Conservation (phyloP, 176 grass and related monocot species). For the Triticum monococcum region DNA sequence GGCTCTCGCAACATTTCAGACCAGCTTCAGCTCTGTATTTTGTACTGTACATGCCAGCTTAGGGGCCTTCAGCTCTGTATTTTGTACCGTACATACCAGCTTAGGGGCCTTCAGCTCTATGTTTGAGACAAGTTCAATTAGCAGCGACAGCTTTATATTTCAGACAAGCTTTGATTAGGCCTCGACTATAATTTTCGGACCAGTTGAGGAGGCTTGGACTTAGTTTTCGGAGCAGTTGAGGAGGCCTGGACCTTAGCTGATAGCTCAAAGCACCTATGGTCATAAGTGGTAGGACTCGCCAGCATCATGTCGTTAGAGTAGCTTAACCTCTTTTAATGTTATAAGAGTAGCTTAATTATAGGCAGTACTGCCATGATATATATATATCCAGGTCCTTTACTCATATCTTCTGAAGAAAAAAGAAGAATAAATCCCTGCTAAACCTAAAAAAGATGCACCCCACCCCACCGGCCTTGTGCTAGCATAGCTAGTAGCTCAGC, state of each 20-base stretch:
- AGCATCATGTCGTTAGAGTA: slow-evolving; percentile 9
- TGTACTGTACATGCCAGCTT: too few relatives aligned
- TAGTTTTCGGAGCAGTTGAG: neutral
- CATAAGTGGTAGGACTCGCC: neutral
- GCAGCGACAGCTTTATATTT: neutral
- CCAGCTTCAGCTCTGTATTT: too few relatives aligned
- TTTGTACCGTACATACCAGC: too few relatives aligned
- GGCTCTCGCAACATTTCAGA: neutral
- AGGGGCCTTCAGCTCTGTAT: too few relatives aligned
- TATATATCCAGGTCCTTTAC: neutral
- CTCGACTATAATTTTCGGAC: neutral
- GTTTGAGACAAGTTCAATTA: too few relatives aligned
- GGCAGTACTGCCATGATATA: neutral
- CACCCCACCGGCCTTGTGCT: neutral
- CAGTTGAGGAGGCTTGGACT: neutral
- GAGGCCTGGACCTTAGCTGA: neutral
- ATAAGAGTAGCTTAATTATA: neutral
- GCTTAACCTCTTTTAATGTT: neutral
- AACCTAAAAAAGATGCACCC: neutral
- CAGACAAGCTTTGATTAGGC: too few relatives aligned
- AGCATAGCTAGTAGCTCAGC: too few relatives aligned
- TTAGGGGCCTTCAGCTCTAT: too few relatives aligned
- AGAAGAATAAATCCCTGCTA: neutral
- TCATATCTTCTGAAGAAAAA: slow-evolving; percentile 11
- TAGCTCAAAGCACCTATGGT: slow-evolving; percentile 1